phyloP scores from a whole-genome alignment of 1,139 yeast genomes.

The Taphrina betulina region DNA sequence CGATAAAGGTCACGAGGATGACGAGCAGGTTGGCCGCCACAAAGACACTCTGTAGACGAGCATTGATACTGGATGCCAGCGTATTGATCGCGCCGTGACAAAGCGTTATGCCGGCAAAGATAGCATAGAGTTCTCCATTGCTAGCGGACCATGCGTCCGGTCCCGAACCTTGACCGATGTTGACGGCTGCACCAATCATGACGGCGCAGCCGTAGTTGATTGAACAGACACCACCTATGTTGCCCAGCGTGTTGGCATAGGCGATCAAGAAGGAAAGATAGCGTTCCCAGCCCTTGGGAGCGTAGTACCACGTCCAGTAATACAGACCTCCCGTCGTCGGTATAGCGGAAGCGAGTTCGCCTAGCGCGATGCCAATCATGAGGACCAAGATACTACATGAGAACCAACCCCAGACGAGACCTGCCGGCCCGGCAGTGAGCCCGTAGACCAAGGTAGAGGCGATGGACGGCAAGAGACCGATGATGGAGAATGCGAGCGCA shows the following conservation, averaged over 20 bases:
- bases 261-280: constrained; percentile 59
- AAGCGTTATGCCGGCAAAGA: constrained; percentile 55
- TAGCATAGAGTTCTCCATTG: constrained; percentile 54
- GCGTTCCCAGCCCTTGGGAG: constrained; percentile 51
- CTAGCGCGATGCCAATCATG: constrained; percentile 55
- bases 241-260: constrained; percentile 58
- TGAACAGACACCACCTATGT: constrained; percentile 46
- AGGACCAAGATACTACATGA: constrained; percentile 54
- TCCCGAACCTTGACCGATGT: not conserved
- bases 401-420: constrained; percentile 68
- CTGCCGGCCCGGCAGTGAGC: constrained; percentile 58
- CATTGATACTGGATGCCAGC: constrained; percentile 59
- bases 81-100: constrained; percentile 53
- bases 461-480: constrained; percentile 69
- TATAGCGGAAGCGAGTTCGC: constrained; percentile 61
- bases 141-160: constrained; percentile 43
- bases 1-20: constrained; percentile 46
- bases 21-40: constrained; percentile 49
- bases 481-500: constrained; percentile 58
- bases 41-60: constrained; percentile 56
- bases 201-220: constrained; percentile 46
- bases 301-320: constrained; percentile 56
- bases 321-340: constrained; percentile 69
- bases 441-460: constrained; percentile 47
- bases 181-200: not conserved